Percentiles rank a stretch among this genome's conserved stretches.
Evolutionary conservation across 2,329 filamentous ascomycete genomes (phyloP).

Genomic region (Orbilia quercus): DNA sequence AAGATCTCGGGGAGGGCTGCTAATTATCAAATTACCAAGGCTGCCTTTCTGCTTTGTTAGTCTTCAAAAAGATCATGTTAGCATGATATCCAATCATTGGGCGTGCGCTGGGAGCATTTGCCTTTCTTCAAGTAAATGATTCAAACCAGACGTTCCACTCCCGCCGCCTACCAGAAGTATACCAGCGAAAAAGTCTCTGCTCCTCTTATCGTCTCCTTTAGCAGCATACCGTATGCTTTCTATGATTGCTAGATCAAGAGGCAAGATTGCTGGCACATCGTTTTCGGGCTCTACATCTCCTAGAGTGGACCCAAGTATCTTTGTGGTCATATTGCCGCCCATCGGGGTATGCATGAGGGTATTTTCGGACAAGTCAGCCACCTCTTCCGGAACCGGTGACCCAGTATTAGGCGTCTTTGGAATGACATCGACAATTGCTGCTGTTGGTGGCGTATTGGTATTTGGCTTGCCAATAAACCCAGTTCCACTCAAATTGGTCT

Average conservation of each 20-base stretch:
- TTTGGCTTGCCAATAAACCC: conserved; percentile 60
- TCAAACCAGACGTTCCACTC: conserved; percentile 81
- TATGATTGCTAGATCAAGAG: conserved; percentile 88
- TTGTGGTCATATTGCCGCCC: conserved; percentile 57
- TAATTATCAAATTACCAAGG: conserved; percentile 75
- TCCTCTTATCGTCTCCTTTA: conserved; percentile 89
- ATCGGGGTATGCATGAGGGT: conserved; percentile 69
- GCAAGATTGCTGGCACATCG: conserved; percentile 78
- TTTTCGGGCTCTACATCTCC: conserved; percentile 68
- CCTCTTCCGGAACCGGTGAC: conserved; percentile 84
- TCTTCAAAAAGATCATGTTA: conserved; percentile 63
- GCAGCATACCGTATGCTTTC: conserved; percentile 88
- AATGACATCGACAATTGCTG: conserved; percentile 71
- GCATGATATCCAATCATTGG: conserved; percentile 66
- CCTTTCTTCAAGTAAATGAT: conserved; percentile 82
- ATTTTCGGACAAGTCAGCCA: conserved; percentile 70
- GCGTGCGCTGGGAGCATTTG: conserved; percentile 69
- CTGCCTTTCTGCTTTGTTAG: conserved; percentile 65
- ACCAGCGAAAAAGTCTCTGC: conserved; percentile 85
- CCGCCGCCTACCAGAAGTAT: conserved; percentile 93
- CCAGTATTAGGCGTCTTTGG: conserved; percentile 87
- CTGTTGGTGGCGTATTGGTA: not conserved
- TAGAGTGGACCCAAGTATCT: conserved; percentile 33
- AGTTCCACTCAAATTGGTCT: conserved; percentile 62
- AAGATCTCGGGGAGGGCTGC: conserved; percentile 84